phyloP scores from a whole-genome alignment of 768 basidiomycete genomes.

The Serendipita vermifera region DNA sequence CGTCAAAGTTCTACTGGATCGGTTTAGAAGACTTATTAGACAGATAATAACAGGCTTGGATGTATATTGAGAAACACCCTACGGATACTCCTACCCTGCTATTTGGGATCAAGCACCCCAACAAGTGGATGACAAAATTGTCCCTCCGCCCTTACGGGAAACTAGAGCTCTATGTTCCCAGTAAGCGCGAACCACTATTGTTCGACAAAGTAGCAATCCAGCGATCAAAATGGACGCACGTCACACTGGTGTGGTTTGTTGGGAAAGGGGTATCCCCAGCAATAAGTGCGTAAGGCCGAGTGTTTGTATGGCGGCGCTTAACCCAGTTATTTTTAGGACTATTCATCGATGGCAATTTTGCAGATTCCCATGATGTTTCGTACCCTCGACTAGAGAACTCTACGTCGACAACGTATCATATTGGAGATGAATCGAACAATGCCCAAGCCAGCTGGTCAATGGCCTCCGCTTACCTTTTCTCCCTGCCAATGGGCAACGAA shows the following conservation, averaged over 20 bases:
- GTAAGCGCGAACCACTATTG: conserved; percentile 28
- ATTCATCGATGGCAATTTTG: conserved; percentile 59
- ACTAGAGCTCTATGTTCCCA: conserved; percentile 36
- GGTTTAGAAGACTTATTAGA: not conserved
- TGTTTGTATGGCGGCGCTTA: not conserved
- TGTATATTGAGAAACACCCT: conserved; percentile 35
- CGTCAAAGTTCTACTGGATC: not conserved
- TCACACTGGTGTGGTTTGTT: conserved; percentile 54
- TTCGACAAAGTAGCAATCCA: conserved; percentile 37
- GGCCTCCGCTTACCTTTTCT: conserved; percentile 50
- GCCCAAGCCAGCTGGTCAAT: conserved; percentile 43
- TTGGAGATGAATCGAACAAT: conserved; percentile 41
- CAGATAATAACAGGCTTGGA: conserved; percentile 37
- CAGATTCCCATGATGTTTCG: conserved; percentile 45
- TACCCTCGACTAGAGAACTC: conserved; percentile 38
- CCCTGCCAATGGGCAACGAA: conserved; percentile 36
- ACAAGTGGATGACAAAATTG: conserved; percentile 30
- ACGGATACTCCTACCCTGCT: conserved; percentile 23
- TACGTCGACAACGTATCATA: conserved; percentile 34
- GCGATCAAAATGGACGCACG: conserved; percentile 57
- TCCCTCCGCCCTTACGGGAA: conserved; percentile 42
- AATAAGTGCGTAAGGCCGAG: conserved; percentile 29
- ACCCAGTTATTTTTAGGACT: conserved; percentile 35
- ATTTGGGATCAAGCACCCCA: conserved; percentile 27
- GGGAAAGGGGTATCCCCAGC: conserved; percentile 37